Base-by-base conservation (phyloP, 371 early-diverging fungal species). In the Rhizomucor miehei region DNA sequence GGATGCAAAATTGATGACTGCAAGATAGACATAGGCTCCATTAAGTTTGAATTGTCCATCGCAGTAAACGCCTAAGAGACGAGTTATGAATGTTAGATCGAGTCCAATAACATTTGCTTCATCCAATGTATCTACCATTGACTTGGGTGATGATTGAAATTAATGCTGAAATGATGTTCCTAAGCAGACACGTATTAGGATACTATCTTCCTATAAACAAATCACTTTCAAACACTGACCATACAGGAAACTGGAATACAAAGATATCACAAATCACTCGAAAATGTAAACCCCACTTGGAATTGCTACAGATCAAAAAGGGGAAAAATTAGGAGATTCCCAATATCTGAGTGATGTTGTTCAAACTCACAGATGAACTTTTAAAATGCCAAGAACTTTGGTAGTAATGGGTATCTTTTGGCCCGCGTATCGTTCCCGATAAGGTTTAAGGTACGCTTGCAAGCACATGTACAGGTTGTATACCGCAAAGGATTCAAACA, bases 401-500 rank as follows among this genome's bases (percentile, higher is more conserved):
- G 75, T 68, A 3, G 49, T 34, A 13, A 69, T 49, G 0, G 60
- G 53, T 45, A 64, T 66, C 52, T 78, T 78, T 10, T 52, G 47
- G 9, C 50, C 64, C 6, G 56, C 71, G 8, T 57, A 65, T 63
- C 61, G 60, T 0, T 65, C 59, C 29, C 75, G 63, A 40, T 50
- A 78, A n/a, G 78, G 78, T 13, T 63, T 53, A 8, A 78, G 53
- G 52, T 78, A 78, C 0, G 78, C 59, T 50, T 78, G 71, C 23
- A 78, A 40, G 14, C 70, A 66, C 35, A 60, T 62, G 44, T 69
- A 78, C 13, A 78, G 24, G 47, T 78, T 78, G 45, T 65, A 78
- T 11, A 78, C 75, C 9, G 78, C 78, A 62, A 78, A 73, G 0
- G 74, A 67, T 55, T 74, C 78, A 41, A 74, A 72, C 6, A 78